These are phyloP conservation scores for Xylaria sp. DNA, from an alignment of 2,329 filamentous ascomycete species.

Conservation along the genomic window DNA sequence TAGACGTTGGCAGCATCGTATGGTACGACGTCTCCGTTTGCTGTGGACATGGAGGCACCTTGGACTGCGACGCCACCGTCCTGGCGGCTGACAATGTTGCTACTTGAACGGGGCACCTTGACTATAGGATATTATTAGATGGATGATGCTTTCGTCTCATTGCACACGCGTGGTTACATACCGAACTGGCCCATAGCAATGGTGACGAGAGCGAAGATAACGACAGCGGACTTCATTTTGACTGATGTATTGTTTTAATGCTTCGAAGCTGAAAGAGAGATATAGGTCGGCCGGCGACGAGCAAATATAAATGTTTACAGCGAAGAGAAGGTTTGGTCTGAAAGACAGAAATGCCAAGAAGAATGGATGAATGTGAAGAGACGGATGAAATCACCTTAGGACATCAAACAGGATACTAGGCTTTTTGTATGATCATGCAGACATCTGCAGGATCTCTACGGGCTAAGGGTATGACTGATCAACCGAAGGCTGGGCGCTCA, in stretches of 20 bases:
- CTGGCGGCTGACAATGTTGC: slow-evolving; percentile 36
- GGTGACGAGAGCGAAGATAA: slow-evolving; percentile 54
- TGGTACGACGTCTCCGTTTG: slow-evolving; percentile 51
- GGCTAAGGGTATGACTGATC: slow-evolving; percentile 8
- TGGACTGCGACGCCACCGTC: slow-evolving; percentile 42
- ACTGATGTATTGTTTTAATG: slow-evolving; percentile 37
- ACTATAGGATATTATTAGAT: slow-evolving; percentile 28
- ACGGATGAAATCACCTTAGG: slow-evolving; percentile 20
- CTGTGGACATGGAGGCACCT: slow-evolving; percentile 53
- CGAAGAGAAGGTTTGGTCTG: slow-evolving; percentile 37
- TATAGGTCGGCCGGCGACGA: slow-evolving; percentile 60
- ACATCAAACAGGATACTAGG: slow-evolving; percentile 17
- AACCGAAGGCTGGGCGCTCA: slow-evolving; percentile 12
- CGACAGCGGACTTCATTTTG: slow-evolving; percentile 61
- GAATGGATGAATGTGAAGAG: slow-evolving; percentile 36
- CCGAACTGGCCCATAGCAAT: slow-evolving; percentile 51
- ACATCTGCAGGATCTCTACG: neutral
- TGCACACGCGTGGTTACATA: slow-evolving; percentile 26
- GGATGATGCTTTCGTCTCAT: neutral
- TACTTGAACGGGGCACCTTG: slow-evolving; percentile 41
- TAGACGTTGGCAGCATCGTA: slow-evolving; percentile 53
- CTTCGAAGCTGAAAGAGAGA: slow-evolving; percentile 37
- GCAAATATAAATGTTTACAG: slow-evolving; percentile 42
- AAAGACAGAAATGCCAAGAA: slow-evolving; percentile 24
- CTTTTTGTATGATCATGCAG: slow-evolving; percentile 36